A percentile compares a stretch with the other conserved stretches of the same genome.
Evolutionary conservation across 2,329 filamentous ascomycete genomes (phyloP).

Genomic region (Penicillium italicum): DNA sequence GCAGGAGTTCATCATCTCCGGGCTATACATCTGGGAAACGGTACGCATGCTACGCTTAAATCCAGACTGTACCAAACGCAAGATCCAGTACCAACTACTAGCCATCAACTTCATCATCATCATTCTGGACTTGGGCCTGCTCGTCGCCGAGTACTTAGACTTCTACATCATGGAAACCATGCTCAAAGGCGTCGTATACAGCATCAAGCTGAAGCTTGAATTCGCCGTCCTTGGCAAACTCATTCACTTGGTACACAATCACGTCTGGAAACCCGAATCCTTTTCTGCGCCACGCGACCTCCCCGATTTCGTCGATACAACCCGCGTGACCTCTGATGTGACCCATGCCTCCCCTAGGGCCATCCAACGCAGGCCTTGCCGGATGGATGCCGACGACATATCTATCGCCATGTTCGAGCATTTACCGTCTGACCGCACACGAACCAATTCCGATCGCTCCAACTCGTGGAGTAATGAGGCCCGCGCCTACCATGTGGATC

Average conservation of each 20-base stretch:
- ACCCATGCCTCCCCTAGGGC: constrained; percentile 35
- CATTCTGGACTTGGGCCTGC: constrained; percentile 44
- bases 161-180: constrained; percentile 48
- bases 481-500: constrained; percentile 20
- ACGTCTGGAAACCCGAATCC: constrained; percentile 39
- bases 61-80: constrained; percentile 41
- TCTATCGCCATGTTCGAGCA: constrained; percentile 42
- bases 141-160: constrained; percentile 44
- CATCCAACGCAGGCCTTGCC: constrained; percentile 25
- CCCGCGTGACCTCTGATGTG: constrained; percentile 42
- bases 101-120: constrained; percentile 50
- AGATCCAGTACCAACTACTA: constrained; percentile 50
- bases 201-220: constrained; percentile 51
- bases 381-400: constrained; percentile 37
- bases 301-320: constrained; percentile 46
- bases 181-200: constrained; percentile 48
- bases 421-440: constrained; percentile 17
- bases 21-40: constrained; percentile 54
- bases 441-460: constrained; percentile 26
- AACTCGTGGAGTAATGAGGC: constrained; percentile 33
- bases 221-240: constrained; percentile 49
- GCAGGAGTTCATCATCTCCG: constrained; percentile 54
- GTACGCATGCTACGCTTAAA: constrained; percentile 50
- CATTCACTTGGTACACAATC: constrained; percentile 40
- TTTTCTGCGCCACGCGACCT: constrained; percentile 29